Base-by-base conservation (phyloP, 192 early-diverging fungal species). In the Mortierella hygrophila region DNA sequence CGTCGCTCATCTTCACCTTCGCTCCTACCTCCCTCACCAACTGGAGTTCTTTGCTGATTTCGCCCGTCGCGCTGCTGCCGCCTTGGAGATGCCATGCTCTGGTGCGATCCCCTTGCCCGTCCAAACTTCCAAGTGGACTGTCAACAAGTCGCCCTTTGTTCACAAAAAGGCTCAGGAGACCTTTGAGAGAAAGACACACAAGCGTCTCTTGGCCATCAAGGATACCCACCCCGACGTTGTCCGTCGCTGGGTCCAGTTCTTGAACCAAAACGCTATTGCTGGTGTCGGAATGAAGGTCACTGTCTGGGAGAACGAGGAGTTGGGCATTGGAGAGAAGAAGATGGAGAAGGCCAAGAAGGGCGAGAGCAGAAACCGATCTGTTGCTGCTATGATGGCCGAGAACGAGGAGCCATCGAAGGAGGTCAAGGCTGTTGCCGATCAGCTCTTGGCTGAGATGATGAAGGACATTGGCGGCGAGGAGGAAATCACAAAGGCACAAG, bases 121-220 rank as follows among this genome's bases (percentile, higher is more conserved):
- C 16, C 88, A 93, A 55, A 93, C 92, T 13, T 92, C 93, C 40
- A 92, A 92, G 80, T 99, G 96, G 97, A 95, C 96, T 26, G 95
- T 99, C 49, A 93, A 95, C 57, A 94, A 94, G 76, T 97, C 97
- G 35, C 98, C 98, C 20, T 99, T 99, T 88, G 94, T 98, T 35
- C 94, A 99, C 91, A 98, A 97, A 84, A 97, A 98, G 89, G 92
- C 95, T 38, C 97, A 98, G 91, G 98, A 99, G 88, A 94, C 97
- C 21, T 99, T 99, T 92, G 98, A 99, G 90, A 92, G 96, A 70
- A 94, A 95, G 88, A 97, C 96, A 70, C 93, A 97, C 86, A 93
- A 94, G 89, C 92, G 97, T 37, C 79, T 94, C 40, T 82, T 99
- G 77, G 94, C 96, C 63, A 91, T 98, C 35, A 93, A 94, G 71